phyloP scores from a whole-genome alignment of 2,329 filamentous ascomycete species.

The Fusarium domesticum region DNA sequence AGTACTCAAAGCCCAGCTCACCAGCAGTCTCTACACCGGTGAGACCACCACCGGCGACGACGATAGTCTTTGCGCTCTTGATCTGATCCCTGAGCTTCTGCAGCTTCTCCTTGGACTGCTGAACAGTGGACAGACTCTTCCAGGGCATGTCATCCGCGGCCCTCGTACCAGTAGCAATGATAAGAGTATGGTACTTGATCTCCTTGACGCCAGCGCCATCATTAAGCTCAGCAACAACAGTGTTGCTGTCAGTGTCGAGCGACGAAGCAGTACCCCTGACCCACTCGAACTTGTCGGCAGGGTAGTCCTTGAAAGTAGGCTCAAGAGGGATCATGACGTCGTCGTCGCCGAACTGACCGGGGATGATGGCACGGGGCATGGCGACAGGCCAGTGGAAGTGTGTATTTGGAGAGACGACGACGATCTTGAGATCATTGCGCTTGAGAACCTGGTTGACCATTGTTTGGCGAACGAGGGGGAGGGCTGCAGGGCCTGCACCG shows the following conservation, averaged over 20 bases:
- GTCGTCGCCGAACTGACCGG: constrained; percentile 44
- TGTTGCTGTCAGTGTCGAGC: constrained; percentile 42
- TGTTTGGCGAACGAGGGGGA: constrained; percentile 50
- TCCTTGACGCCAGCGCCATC: constrained; percentile 32
- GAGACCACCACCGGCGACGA: constrained; percentile 50
- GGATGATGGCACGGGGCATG: constrained; percentile 46
- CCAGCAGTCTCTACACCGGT: constrained; percentile 52
- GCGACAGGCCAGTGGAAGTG: constrained; percentile 51
- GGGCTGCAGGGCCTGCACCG: constrained; percentile 46
- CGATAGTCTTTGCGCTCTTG: constrained; percentile 44
- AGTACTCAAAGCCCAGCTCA: constrained; percentile 50
- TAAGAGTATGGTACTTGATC: constrained; percentile 49
- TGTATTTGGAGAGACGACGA: constrained; percentile 47
- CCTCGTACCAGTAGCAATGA: constrained; percentile 54
- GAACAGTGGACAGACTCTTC: constrained; percentile 44
- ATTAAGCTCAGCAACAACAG: constrained; percentile 40
- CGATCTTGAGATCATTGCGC: constrained; percentile 41
- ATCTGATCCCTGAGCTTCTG: constrained; percentile 38
- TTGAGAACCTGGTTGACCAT: constrained; percentile 43
- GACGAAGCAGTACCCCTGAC: constrained; percentile 46
- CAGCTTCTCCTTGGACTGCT: constrained; percentile 41
- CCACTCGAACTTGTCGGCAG: constrained; percentile 48
- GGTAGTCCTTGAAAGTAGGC: constrained; percentile 48
- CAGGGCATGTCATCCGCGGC: constrained; percentile 46
- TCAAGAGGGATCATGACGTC: constrained; percentile 36